A percentile compares a stretch with the other conserved stretches of the same genome.
Evolutionary conservation across 139 green algal genomes (phyloP).

Genomic region (Haematococcus lacustris): DNA sequence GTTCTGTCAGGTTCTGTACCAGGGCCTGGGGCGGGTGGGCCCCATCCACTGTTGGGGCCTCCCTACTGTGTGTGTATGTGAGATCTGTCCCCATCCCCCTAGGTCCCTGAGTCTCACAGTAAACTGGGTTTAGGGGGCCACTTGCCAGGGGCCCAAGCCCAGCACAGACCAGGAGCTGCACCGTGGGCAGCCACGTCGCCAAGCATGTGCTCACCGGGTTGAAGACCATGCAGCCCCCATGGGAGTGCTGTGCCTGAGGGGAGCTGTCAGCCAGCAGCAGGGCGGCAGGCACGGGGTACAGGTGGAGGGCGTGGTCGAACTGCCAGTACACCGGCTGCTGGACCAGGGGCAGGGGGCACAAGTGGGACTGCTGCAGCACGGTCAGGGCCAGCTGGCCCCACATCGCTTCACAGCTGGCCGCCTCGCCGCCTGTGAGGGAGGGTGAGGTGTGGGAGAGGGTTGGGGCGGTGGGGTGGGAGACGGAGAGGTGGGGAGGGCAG

Average conservation of each 20-base stretch:
- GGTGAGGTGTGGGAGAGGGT: not conserved
- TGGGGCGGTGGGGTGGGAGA: not conserved
- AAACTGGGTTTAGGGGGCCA: not conserved
- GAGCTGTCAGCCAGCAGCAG: constrained; percentile 71
- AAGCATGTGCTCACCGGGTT: constrained; percentile 52
- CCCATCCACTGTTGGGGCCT: not conserved
- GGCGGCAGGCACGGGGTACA: constrained; percentile 80
- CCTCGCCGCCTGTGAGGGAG: constrained; percentile 7
- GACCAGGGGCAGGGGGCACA: constrained; percentile 80
- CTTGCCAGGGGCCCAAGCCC: not conserved
- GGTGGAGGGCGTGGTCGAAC: constrained; percentile 68
- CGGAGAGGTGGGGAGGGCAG: not conserved
- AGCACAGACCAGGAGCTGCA: not conserved
- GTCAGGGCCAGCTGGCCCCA: constrained; percentile 69
- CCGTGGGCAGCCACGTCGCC: not conserved
- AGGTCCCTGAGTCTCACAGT: too few relatives aligned
- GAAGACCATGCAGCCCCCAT: constrained; percentile 58
- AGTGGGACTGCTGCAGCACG: constrained; percentile 84
- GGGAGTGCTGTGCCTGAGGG: constrained; percentile 34
- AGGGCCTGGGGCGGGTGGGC: not conserved
- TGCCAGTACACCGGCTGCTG: constrained; percentile 74
- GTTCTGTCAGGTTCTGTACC: not conserved
- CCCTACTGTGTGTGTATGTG: not conserved
- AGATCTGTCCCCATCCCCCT: too few relatives aligned
- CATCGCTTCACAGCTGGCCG: constrained; percentile 10